Evolutionary conservation across 352 stramenopile species (phyloP), one percentile per base, ranked within the genome.

Genomic region (Pseudoperonospora humuli): DNA sequence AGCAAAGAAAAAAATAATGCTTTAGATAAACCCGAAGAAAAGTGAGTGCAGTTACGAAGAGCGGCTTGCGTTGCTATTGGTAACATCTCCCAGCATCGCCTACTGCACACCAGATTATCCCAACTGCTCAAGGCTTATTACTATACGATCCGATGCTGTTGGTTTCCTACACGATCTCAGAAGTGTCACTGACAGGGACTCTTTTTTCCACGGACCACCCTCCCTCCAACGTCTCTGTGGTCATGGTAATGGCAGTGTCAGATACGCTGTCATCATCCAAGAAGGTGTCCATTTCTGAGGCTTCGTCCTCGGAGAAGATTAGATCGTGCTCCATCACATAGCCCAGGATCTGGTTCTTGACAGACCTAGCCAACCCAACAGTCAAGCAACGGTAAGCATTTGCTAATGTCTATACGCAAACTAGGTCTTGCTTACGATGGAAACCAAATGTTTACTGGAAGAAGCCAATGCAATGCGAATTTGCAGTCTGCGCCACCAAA

Each of bases 361-460:
- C 56, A 2, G 81, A 89, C 36, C 78, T 90, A 33, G 18, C 28
- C 3, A 48, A 7, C 23, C 40, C 14, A 19, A 57, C 19, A 17
- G 38, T 32, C 25, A 50, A 29, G n/a, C n/a, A 42, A 18, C 39
- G 15, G 19, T 40, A 20, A 55, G 24, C 14, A 7, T 37, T 18
- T 31, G 25, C n/a, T 27, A 34, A 29, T 13, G 25, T 15, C 6
- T 4, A 33, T 5, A 42, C 20, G 5, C n/a, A 39, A 37, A 45
- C 10, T 38, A 43, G 13, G 11, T 15, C 7, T 3, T 32, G 39
- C 78, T 45, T 83, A 90, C 78, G 68, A 63, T 23, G 81, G 81
- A 39, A 93, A 93, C 78, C 75, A 90, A 63, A 93, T 83, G 43
- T 86, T 82, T 25, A 89, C 64, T n/a, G 81, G 81, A 13, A 93